A percentile compares a stretch with the other conserved stretches of the same genome.
phyloP scores from a whole-genome alignment of 1,284 basidiomycete species.

The Sporisorium reilianum region DNA sequence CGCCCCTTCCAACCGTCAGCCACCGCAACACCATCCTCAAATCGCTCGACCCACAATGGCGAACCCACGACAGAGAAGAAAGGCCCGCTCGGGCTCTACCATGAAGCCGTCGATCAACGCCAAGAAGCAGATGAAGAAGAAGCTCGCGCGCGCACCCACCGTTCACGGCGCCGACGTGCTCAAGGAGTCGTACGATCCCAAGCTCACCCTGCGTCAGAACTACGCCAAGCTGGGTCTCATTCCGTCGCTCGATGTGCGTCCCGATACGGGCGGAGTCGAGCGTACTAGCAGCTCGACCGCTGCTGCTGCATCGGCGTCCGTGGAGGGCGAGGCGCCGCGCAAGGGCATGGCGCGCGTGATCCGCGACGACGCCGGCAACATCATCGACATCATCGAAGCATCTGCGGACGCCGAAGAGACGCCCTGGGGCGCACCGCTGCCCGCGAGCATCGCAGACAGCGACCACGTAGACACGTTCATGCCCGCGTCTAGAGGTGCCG shows the following conservation, averaged over 20 bases:
- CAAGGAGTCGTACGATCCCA: conserved; percentile 87
- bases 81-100: conserved; percentile 76
- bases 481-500: not conserved
- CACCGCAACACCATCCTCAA: not conserved
- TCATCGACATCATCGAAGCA: conserved; percentile 80
- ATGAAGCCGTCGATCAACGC: conserved; percentile 75
- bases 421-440: conserved; percentile 67
- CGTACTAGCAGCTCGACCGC: conserved; percentile 1
- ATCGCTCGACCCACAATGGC: conserved; percentile 75
- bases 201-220: conserved; percentile 92
- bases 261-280: conserved; percentile 51
- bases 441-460: conserved; percentile 26
- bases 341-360: conserved; percentile 86
- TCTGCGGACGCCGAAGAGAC: conserved; percentile 73
- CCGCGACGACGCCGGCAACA: conserved; percentile 83
- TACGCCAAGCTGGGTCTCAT: conserved; percentile 82
- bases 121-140: conserved; percentile 80
- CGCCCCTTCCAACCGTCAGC: not conserved
- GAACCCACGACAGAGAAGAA: conserved; percentile 89
- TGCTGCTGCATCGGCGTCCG: not conserved
- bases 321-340: conserved; percentile 38
- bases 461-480: conserved; percentile 32
- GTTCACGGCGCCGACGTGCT: conserved; percentile 85
- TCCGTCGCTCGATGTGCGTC: conserved; percentile 64
- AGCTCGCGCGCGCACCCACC: conserved; percentile 72